These are phyloP conservation scores for Dimocarpus longan DNA, from an alignment of 345 rosid species.

Conservation along the genomic window DNA sequence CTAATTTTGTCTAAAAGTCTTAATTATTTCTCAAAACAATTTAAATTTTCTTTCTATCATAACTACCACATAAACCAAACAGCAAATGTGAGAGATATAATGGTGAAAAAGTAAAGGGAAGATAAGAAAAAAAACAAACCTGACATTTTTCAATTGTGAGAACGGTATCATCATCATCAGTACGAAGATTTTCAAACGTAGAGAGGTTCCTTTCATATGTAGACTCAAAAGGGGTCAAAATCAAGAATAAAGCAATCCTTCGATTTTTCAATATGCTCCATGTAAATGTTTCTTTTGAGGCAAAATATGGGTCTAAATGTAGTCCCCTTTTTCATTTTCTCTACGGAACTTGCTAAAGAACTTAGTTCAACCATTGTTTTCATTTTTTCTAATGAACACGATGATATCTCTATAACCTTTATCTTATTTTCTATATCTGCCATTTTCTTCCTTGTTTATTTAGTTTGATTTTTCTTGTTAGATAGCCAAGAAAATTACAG, in stretches of 20 bases:
- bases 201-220: constrained; percentile 23
- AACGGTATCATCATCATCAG: constrained; percentile 23
- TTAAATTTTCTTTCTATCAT: no score
- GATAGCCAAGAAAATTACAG: not conserved
- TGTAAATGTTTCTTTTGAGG: not conserved
- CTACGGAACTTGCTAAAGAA: not conserved
- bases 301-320: constrained; percentile 5
- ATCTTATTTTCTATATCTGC: not conserved
- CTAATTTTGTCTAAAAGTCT: no score
- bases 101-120: not conserved
- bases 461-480: not conserved
- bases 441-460: not conserved
- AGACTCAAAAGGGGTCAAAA: constrained; percentile 52
- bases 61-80: no score
- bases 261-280: constrained; percentile 35
- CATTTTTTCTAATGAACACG: not conserved
- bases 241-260: constrained; percentile 71
- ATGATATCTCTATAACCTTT: not conserved
- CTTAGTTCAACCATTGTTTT: not conserved
- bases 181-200: not conserved
- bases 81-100: not conserved
- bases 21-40: no score
- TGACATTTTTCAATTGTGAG: constrained; percentile 44
- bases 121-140: constrained; percentile 18
- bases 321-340: not conserved